phyloP scores from a whole-genome alignment of 176 grass and related monocot genomes.

The Oryza rufipogon region DNA sequence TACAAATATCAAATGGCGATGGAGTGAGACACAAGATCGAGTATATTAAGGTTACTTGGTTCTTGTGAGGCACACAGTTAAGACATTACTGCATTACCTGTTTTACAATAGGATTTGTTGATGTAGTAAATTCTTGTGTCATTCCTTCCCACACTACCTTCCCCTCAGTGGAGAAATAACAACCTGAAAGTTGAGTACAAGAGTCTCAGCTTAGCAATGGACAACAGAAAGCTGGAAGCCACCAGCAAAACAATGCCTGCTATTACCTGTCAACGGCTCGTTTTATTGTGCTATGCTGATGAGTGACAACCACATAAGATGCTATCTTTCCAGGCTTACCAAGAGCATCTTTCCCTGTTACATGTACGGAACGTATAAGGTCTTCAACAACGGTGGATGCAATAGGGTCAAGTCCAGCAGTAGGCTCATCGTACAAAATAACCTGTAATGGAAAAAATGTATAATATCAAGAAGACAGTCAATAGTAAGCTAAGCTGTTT shows the following conservation, averaged over 20 bases:
- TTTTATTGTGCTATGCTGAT: slow-evolving; percentile 98
- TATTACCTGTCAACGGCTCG: slow-evolving; percentile 91
- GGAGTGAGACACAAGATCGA: slow-evolving; percentile 11
- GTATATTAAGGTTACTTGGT: background rate
- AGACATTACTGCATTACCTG: slow-evolving; percentile 52
- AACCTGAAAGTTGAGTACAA: slow-evolving; percentile 58
- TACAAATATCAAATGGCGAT: slow-evolving; percentile 43
- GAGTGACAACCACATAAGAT: slow-evolving; percentile 89
- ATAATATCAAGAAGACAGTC: slow-evolving; percentile 2
- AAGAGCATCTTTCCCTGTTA: slow-evolving; percentile 62
- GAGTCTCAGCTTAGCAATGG: background rate
- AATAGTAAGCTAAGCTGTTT: slow-evolving; percentile 1
- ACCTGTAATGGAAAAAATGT: slow-evolving; percentile 49
- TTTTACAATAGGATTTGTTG: slow-evolving; percentile 82
- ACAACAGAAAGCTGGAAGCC: background rate
- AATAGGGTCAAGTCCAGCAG: slow-evolving; percentile 95
- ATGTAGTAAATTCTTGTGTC: slow-evolving; percentile 78
- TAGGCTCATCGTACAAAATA: slow-evolving; percentile 93
- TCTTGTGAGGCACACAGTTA: background rate
- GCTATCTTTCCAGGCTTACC: slow-evolving; percentile 80
- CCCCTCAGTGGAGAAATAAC: slow-evolving; percentile 87
- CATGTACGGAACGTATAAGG: slow-evolving; percentile 89
- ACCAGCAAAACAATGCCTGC: background rate
- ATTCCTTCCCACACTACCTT: slow-evolving; percentile 98
- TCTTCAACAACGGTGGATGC: slow-evolving; percentile 98